Percentiles rank a stretch among this genome's conserved stretches.
Evolutionary conservation across 2,329 filamentous ascomycete genomes (phyloP).

Genomic region (Colletotrichum sp.): DNA sequence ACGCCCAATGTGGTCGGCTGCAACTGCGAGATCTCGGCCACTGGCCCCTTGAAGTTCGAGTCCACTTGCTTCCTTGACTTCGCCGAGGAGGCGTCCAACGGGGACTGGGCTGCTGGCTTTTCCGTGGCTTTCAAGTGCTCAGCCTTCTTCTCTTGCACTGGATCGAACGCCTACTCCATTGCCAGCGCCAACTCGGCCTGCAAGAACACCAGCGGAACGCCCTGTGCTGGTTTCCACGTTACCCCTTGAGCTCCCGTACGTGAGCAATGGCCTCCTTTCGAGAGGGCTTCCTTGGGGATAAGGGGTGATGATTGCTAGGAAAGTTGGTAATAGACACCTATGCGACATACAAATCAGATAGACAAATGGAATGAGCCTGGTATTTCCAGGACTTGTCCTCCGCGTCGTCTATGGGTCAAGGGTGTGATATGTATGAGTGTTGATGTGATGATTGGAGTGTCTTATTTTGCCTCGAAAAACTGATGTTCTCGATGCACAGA

Average conservation of each 20-base stretch:
- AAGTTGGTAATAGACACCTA: accelerated
- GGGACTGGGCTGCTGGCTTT: not conserved
- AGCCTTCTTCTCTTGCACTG: not conserved
- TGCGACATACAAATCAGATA: accelerated
- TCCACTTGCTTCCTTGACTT: not conserved
- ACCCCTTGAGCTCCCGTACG: not conserved
- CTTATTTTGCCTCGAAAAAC: not conserved
- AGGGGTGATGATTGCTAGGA: accelerated
- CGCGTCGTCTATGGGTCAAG: not conserved
- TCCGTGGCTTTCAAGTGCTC: not conserved
- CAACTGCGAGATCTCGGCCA: not conserved
- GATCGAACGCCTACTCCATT: not conserved
- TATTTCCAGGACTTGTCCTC: not conserved
- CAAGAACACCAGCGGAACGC: not conserved
- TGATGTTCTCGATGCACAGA: accelerated
- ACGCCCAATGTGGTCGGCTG: not conserved
- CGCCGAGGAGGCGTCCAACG: not conserved
- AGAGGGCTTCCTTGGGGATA: accelerated
- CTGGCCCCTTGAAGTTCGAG: not conserved
- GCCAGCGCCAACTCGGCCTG: not conserved
- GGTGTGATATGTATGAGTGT: not conserved
- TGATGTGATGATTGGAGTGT: accelerated
- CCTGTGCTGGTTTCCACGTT: not conserved
- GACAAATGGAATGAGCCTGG: not conserved
- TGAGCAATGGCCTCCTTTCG: not conserved